Evolutionary conservation across 148 eudicot species (phyloP).

Genomic region (Pouteria glomerata): DNA sequence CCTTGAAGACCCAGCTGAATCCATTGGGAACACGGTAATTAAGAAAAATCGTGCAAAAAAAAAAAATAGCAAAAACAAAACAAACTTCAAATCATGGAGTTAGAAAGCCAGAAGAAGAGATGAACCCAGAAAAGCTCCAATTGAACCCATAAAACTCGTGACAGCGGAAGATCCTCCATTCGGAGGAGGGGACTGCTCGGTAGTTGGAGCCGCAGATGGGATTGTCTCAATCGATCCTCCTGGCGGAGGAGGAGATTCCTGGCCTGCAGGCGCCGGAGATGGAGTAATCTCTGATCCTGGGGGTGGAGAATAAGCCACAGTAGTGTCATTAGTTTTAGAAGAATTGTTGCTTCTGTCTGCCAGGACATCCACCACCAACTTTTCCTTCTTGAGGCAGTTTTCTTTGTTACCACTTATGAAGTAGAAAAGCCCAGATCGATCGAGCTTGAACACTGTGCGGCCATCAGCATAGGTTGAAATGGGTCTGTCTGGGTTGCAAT

Average conservation of each 20-base stretch:
- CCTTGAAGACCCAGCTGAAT: conserved; percentile 3
- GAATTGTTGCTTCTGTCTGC: conserved; percentile 47
- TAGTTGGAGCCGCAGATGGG: conserved; percentile 44
- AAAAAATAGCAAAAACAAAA: conserved; percentile 3
- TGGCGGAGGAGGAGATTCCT: background rate
- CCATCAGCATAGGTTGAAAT: conserved; percentile 54
- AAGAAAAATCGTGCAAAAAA: background rate
- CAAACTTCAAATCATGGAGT: conserved; percentile 2
- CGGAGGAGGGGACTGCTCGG: conserved; percentile 24
- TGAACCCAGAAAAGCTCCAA: conserved; percentile 53
- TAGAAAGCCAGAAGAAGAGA: conserved; percentile 44
- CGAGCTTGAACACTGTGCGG: conserved; percentile 50
- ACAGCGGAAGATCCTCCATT: conserved; percentile 23
- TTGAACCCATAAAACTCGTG: conserved; percentile 26
- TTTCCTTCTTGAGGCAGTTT: conserved; percentile 69
- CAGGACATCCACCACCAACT: conserved; percentile 57
- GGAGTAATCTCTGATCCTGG: conserved; percentile 20
- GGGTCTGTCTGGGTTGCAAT: conserved; percentile 55
- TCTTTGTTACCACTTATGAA: conserved; percentile 79
- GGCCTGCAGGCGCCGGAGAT: conserved; percentile 1
- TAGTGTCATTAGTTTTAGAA: conserved; percentile 5
- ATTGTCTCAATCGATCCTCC: background rate
- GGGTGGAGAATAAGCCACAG: conserved; percentile 25
- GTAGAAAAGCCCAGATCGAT: conserved; percentile 68
- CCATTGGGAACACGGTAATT: conserved; percentile 1